Conservation (phyloP, 371 early-diverging fungal genomes). For the Rhizopus stolonifer region DNA sequence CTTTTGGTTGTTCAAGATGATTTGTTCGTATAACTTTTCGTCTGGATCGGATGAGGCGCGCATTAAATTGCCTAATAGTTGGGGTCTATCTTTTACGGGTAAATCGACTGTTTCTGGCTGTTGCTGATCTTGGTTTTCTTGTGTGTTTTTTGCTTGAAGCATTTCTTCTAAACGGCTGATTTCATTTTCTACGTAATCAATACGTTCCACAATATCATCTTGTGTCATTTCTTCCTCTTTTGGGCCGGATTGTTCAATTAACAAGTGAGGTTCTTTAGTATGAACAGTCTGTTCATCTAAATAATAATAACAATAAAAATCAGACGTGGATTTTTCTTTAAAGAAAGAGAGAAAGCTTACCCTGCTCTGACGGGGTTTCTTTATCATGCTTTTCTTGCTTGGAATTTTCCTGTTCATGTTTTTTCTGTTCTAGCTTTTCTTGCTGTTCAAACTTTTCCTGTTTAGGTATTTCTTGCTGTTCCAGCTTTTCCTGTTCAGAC, state of each 20-base stretch:
- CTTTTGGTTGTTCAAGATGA: constrained; percentile 62
- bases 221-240: constrained; percentile 27
- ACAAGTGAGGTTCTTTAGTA: not conserved
- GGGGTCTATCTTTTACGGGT: constrained; percentile 41
- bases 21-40: constrained; percentile 45
- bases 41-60: constrained; percentile 39
- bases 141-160: constrained; percentile 26
- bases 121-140: constrained; percentile 10
- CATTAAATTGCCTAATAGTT: constrained; percentile 41
- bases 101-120: constrained; percentile 23
- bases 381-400: too few species aligned
- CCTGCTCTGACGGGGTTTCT: too few species aligned
- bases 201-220: constrained; percentile 51
- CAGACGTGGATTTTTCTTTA: too few species aligned
- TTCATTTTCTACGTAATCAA: constrained; percentile 52
- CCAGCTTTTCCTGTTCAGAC: too few species aligned
- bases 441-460: too few species aligned
- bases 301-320: too few species aligned
- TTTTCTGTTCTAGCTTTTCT: too few species aligned
- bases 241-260: not conserved
- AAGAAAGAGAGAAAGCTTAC: too few species aligned
- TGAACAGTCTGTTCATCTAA: not conserved
- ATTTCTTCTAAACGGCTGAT: constrained; percentile 49
- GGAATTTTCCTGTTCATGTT: not conserved
- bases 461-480: too few species aligned